A percentile compares a stretch with the other conserved stretches of the same genome.
Conservation (phyloP, 805 yeast species). For the Teunomyces cretensis region DNA sequence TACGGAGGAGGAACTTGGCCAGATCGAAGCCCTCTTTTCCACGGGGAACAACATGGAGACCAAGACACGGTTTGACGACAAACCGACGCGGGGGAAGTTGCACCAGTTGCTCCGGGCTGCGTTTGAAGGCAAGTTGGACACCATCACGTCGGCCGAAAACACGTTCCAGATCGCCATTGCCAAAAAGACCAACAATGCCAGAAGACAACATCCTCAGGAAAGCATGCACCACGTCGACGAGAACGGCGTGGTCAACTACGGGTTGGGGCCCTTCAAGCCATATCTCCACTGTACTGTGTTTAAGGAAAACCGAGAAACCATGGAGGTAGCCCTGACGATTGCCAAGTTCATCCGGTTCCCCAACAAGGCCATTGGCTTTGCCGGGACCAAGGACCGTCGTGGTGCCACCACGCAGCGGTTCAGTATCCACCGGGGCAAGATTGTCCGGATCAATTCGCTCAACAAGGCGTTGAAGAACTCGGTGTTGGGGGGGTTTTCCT, state of each 20-base stretch:
- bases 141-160: constrained; percentile 70
- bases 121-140: constrained; percentile 73
- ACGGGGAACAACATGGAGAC: constrained; percentile 63
- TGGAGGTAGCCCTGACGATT: constrained; percentile 84
- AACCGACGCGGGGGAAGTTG: constrained; percentile 69
- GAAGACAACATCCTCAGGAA: constrained; percentile 37
- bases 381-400: constrained; percentile 96
- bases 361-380: constrained; percentile 68
- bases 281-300: constrained; percentile 77
- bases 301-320: constrained; percentile 95
- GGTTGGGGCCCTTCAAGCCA: constrained; percentile 69
- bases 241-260: constrained; percentile 61
- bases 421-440: constrained; percentile 65
- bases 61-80: constrained; percentile 56
- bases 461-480: constrained; percentile 78
- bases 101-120: constrained; percentile 76
- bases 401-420: constrained; percentile 90
- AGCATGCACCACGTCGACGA: constrained; percentile 41
- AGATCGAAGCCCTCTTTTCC: constrained; percentile 53
- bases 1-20: constrained; percentile 59
- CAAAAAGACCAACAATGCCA: constrained; percentile 37
- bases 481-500: constrained; percentile 74
- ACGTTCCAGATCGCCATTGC: constrained; percentile 62
- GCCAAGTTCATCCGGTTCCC: constrained; percentile 74
- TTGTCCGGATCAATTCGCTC: constrained; percentile 71